phyloP scores from a whole-genome alignment of 805 yeast species.

The Ogataea henricii region DNA sequence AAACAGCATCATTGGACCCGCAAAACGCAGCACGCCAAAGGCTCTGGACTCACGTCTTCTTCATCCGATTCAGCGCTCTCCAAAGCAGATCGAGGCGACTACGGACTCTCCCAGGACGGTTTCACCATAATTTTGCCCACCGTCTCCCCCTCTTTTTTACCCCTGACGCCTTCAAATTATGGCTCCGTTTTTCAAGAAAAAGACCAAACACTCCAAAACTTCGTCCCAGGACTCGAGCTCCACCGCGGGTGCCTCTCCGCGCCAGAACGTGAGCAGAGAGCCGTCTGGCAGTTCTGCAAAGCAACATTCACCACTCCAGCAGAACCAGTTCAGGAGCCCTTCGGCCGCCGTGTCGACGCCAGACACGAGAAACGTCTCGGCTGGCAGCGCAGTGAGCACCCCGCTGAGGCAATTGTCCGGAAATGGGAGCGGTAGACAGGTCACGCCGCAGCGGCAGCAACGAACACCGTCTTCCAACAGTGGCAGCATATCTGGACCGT shows the following conservation, averaged over 20 bases:
- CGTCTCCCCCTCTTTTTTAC: background rate
- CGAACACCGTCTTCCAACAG: background rate
- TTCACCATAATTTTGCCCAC: background rate
- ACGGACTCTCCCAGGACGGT: background rate
- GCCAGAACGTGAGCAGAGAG: slow-evolving; percentile 10
- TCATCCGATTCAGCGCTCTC: background rate
- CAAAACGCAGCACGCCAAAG: background rate
- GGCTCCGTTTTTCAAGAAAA: slow-evolving; percentile 30
- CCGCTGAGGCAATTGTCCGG: slow-evolving; percentile 14
- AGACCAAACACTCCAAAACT: slow-evolving; percentile 19
- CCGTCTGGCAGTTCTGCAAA: slow-evolving; percentile 6
- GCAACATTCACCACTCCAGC: slow-evolving; percentile 11
- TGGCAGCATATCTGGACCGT: background rate
- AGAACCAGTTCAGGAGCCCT: slow-evolving; percentile 2
- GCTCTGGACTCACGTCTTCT: too few species aligned
- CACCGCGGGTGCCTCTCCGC: slow-evolving; percentile 14
- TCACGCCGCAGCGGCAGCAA: slow-evolving; percentile 2
- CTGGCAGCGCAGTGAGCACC: slow-evolving; percentile 4
- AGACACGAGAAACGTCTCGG: slow-evolving; percentile 6
- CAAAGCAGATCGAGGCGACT: background rate
- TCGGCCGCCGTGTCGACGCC: slow-evolving; percentile 8
- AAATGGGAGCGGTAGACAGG: background rate
- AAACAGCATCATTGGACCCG: background rate
- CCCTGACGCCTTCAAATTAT: slow-evolving; percentile 4
- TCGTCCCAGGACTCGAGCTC: slow-evolving; percentile 17